phyloP scores from a whole-genome alignment of 352 stramenopile genomes.

The Globisporangium megalacanthum region DNA sequence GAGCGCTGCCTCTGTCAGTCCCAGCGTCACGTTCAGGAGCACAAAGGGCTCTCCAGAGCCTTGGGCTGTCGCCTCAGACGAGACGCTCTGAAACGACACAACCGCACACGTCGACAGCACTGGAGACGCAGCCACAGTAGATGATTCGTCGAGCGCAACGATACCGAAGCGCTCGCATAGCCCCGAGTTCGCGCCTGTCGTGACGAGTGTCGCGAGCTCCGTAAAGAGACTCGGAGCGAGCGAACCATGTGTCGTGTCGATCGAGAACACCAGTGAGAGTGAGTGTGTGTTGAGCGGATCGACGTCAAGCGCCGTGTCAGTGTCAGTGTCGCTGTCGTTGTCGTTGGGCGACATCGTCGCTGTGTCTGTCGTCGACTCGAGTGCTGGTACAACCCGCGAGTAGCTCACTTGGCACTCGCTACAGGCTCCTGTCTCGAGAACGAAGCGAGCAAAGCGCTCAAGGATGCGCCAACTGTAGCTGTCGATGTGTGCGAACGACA shows the following conservation, averaged over 20 bases:
- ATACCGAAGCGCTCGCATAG: neutral
- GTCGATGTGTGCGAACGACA: constrained; percentile 1
- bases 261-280: neutral
- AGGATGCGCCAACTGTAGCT: constrained; percentile 9
- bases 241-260: neutral
- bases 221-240: neutral
- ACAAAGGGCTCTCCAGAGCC: constrained; percentile 7
- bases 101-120: neutral
- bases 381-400: neutral
- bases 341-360: constrained; percentile 2
- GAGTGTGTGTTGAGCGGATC: constrained; percentile 5
- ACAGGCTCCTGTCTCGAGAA: neutral
- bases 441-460: constrained; percentile 5
- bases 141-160: neutral
- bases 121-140: neutral
- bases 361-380: neutral
- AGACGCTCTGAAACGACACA: neutral
- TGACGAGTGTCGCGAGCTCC: neutral
- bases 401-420: constrained; percentile 3
- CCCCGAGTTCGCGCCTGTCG: neutral
- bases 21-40: constrained; percentile 10
- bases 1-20: neutral
- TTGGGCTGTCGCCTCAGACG: neutral
- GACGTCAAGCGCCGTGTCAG: neutral
- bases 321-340: neutral